Evolutionary conservation across 2,329 filamentous ascomycete species (phyloP).

Genomic region (Colletotrichum sp.): DNA sequence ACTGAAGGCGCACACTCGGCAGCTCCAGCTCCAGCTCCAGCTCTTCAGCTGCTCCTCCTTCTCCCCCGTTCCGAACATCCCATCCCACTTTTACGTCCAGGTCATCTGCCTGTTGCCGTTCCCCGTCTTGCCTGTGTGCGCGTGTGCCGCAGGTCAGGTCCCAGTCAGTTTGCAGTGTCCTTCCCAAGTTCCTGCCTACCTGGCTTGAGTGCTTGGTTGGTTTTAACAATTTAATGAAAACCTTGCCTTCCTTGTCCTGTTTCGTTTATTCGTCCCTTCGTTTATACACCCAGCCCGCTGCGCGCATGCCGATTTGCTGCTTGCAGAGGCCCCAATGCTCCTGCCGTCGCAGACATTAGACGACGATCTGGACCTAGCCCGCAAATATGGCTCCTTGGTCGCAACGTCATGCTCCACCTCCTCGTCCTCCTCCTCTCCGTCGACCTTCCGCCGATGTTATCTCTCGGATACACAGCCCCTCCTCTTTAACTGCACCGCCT

Average conservation of each 20-base stretch:
- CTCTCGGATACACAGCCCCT: constrained; percentile 39
- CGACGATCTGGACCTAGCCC: constrained; percentile 13
- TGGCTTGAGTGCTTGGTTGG: neutral
- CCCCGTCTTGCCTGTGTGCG: neutral
- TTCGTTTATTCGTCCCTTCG: neutral
- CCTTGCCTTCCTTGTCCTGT: neutral
- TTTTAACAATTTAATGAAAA: neutral
- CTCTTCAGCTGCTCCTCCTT: neutral
- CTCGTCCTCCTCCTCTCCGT: constrained; percentile 16
- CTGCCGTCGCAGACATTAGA: constrained; percentile 19
- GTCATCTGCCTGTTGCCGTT: neutral
- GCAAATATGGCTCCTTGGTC: constrained; percentile 37
- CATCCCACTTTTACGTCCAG: constrained; percentile 5
- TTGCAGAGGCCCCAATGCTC: constrained; percentile 11
- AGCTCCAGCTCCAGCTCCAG: neutral
- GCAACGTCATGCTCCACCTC: constrained; percentile 24
- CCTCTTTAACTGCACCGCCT: constrained; percentile 26
- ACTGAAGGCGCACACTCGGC: neutral
- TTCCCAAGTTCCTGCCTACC: neutral
- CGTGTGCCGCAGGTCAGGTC: neutral
- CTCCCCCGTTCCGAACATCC: neutral
- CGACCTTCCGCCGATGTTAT: constrained; percentile 34
- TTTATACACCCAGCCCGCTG: neutral
- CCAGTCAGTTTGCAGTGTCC: neutral
- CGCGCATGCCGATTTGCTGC: neutral